A percentile compares a stretch with the other conserved stretches of the same genome.
phyloP scores from a whole-genome alignment of 805 yeast species.

The Komagataella pastoris region DNA sequence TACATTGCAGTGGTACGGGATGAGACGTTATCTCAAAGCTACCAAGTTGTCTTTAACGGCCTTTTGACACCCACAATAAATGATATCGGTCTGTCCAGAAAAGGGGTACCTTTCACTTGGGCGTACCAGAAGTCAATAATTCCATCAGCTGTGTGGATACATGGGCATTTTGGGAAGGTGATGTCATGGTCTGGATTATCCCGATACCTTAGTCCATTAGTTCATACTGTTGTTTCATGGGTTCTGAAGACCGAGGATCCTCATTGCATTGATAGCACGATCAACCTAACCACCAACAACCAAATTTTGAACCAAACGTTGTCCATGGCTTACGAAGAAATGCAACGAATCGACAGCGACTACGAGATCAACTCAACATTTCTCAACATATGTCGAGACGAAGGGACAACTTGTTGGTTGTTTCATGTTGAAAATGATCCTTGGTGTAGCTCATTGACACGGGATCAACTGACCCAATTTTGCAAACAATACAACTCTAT shows the following conservation, averaged over 20 bases:
- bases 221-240: background rate
- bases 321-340: background rate
- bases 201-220: background rate
- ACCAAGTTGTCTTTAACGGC: slow-evolving; percentile 33
- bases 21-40: slow-evolving; percentile 10
- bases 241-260: background rate
- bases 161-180: background rate
- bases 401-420: background rate
- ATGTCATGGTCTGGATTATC: background rate
- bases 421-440: background rate
- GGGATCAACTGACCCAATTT: background rate
- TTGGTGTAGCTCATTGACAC: background rate
- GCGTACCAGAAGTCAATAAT: background rate
- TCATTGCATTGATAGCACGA: background rate
- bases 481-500: background rate
- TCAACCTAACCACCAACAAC: background rate
- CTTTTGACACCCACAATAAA: slow-evolving; percentile 59
- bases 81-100: slow-evolving; percentile 26
- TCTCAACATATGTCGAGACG: background rate
- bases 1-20: slow-evolving; percentile 18
- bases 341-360: background rate
- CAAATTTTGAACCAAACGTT: background rate
- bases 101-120: background rate
- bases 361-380: background rate
- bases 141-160: background rate